These are phyloP conservation scores for Petunia hybrid DNA, from an alignment of 305 asterid genomes.

Conservation along the genomic window DNA sequence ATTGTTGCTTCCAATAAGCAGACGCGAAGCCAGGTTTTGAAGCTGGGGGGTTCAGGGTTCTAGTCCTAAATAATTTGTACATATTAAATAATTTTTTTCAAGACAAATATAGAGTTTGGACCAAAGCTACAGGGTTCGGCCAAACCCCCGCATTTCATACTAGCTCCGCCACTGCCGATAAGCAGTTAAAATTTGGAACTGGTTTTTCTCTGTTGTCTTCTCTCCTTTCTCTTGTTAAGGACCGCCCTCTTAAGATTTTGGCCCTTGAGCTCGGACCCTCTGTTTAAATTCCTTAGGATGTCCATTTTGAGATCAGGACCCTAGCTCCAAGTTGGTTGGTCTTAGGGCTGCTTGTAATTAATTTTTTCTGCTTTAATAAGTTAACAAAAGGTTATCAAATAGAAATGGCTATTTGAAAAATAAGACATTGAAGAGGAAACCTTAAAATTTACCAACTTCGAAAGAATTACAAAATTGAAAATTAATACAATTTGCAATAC, in stretches of 20 bases:
- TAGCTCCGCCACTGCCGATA: not conserved
- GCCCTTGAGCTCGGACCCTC: not conserved
- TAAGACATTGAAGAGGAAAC: not conserved
- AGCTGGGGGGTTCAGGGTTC: no score
- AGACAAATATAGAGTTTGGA: no score
- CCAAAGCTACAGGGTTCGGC: no score
- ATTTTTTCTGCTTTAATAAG: not conserved
- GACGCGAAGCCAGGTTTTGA: not conserved
- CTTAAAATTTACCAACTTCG: not conserved
- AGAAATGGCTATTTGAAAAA: not conserved
- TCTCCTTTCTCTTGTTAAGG: not conserved
- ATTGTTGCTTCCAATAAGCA: not conserved
- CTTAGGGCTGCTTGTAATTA: not conserved
- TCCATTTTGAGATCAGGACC: not conserved
- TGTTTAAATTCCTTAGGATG: not conserved
- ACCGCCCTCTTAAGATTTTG: not conserved
- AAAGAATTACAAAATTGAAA: not conserved
- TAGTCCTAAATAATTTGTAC: no score
- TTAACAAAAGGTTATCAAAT: not conserved
- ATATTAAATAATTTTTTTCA: no score
- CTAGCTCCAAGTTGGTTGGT: not conserved
- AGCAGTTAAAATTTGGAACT: not conserved
- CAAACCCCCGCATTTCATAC: no score
- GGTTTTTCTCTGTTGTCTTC: not conserved
- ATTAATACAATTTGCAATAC: no score